These are phyloP conservation scores for Roridomyces roridus DNA, from an alignment of 768 basidiomycete genomes.

Conservation along the genomic window DNA sequence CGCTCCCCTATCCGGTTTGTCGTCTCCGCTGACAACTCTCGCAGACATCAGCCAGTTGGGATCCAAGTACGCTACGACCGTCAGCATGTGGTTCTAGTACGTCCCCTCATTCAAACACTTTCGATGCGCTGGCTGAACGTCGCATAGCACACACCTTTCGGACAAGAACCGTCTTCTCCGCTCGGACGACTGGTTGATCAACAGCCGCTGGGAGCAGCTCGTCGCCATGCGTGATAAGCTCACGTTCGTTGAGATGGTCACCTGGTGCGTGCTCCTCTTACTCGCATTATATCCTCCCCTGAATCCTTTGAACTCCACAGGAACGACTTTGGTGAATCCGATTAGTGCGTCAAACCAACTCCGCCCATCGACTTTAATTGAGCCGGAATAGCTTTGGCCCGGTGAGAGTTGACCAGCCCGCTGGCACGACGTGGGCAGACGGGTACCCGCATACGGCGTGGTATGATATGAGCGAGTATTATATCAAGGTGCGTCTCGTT, in stretches of 20 bases:
- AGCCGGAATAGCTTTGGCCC: constrained; percentile 66
- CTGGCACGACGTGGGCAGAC: constrained; percentile 50
- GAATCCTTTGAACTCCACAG: constrained; percentile 30
- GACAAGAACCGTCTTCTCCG: constrained; percentile 73
- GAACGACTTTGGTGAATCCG: constrained; percentile 83
- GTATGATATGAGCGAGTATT: constrained; percentile 69
- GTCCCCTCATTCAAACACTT: constrained; percentile 28
- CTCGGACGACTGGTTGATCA: constrained; percentile 71
- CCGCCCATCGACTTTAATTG: too few species aligned
- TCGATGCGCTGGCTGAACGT: neutral
- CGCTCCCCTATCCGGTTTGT: neutral
- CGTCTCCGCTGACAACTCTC: neutral
- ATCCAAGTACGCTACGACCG: constrained; percentile 47
- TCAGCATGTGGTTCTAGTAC: constrained; percentile 56
- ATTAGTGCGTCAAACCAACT: constrained; percentile 66
- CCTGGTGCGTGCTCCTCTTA: constrained; percentile 51
- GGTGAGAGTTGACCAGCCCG: constrained; percentile 54
- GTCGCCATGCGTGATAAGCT: constrained; percentile 59
- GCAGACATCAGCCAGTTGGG: constrained; percentile 53
- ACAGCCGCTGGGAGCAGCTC: constrained; percentile 74
- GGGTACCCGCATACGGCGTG: constrained; percentile 57
- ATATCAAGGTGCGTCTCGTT: constrained; percentile 44
- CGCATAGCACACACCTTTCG: constrained; percentile 53
- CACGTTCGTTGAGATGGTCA: constrained; percentile 70
- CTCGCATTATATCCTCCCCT: neutral